Percentiles rank a stretch among this genome's conserved stretches.
Conservation (phyloP, 2,329 filamentous ascomycete genomes). For the Sodiomyces alkalinus region DNA sequence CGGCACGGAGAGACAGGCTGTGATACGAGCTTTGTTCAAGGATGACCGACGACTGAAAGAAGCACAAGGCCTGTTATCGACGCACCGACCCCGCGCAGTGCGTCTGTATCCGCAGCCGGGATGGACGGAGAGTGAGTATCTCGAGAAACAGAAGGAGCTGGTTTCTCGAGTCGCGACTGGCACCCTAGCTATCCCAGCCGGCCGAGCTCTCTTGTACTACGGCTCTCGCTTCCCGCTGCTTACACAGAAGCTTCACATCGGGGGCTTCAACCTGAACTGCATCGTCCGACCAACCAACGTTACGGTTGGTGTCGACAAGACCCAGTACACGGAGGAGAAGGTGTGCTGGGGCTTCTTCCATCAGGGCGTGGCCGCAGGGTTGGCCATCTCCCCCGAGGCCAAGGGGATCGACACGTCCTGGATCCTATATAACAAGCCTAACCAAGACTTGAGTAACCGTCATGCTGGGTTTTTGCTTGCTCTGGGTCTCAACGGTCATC, state of each 20-base stretch:
- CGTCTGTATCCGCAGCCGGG: constrained; percentile 58
- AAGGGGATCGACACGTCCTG: constrained; percentile 96
- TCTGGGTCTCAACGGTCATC: constrained; percentile 81
- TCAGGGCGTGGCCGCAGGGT: constrained; percentile 80
- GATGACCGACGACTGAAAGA: constrained; percentile 85
- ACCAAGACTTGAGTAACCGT: constrained; percentile 76
- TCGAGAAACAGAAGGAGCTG: constrained; percentile 85
- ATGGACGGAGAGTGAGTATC: constrained; percentile 72
- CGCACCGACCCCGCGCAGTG: constrained; percentile 64
- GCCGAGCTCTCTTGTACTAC: constrained; percentile 77
- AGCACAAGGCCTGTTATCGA: constrained; percentile 72
- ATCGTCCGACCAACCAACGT: constrained; percentile 85
- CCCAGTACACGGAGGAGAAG: constrained; percentile 82
- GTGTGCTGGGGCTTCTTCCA: constrained; percentile 99
- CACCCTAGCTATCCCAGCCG: constrained; percentile 77
- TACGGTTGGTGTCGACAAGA: constrained; percentile 83
- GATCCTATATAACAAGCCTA: constrained; percentile 95
- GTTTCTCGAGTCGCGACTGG: constrained; percentile 76
- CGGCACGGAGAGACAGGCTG: constrained; percentile 66
- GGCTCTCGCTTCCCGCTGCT: constrained; percentile 75
- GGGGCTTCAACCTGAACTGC: constrained; percentile 84
- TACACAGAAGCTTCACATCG: constrained; percentile 80
- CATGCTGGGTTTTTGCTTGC: constrained; percentile 89
- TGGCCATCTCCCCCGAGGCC: constrained; percentile 78
- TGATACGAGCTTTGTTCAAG: constrained; percentile 77